Evolutionary conservation across 2,329 filamentous ascomycete species (phyloP).

Genomic region (Zymoseptoria brevis): DNA sequence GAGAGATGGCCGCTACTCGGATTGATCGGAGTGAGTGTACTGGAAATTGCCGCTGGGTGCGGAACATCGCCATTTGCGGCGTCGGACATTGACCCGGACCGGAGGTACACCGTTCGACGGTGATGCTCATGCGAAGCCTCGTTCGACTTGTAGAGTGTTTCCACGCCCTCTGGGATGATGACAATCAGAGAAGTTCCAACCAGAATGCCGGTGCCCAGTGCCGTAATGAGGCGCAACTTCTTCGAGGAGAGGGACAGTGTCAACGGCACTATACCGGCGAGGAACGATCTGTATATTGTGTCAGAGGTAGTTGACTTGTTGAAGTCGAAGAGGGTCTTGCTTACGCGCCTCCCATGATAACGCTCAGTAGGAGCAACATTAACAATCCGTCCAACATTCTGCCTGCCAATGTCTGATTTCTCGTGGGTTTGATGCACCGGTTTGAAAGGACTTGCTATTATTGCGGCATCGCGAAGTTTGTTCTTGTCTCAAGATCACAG

Average conservation of each 20-base stretch:
- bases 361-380: constrained; percentile 56
- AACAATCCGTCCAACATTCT: constrained; percentile 55
- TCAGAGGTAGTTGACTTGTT: constrained; percentile 7
- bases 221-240: constrained; percentile 81
- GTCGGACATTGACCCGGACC: neutral
- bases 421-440: neutral
- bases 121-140: constrained; percentile 16
- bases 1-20: constrained; percentile 24
- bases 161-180: constrained; percentile 93
- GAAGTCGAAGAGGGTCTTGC: constrained; percentile 22
- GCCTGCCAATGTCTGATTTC: neutral
- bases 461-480: neutral
- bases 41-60: neutral
- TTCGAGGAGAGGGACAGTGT: constrained; percentile 81
- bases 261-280: constrained; percentile 83
- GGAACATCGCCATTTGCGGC: neutral
- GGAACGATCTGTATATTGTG: constrained; percentile 63
- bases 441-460: neutral
- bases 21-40: neutral
- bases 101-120: constrained; percentile 2
- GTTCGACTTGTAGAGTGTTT: constrained; percentile 65
- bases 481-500: neutral
- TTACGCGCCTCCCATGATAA: constrained; percentile 58
- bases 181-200: constrained; percentile 94
- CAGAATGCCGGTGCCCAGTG: constrained; percentile 84